phyloP scores from a whole-genome alignment of 805 yeast genomes.

The Saccharomycopsis amapae region DNA sequence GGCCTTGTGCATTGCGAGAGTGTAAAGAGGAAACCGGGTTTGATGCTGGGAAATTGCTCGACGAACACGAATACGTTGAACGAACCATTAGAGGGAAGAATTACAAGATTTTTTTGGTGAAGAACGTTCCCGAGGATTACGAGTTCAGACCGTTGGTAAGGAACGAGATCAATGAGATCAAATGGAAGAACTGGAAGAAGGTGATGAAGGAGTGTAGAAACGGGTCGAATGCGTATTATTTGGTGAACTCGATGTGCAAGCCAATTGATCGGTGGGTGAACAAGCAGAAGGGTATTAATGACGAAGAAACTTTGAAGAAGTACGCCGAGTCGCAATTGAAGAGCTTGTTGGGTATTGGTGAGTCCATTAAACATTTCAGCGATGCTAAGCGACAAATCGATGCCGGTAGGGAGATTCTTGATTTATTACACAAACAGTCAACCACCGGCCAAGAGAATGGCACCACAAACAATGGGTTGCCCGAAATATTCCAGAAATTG shows the following conservation, averaged over 20 bases:
- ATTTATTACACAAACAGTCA: slow-evolving; percentile 41
- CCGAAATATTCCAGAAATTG: slow-evolving; percentile 12
- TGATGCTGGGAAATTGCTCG: slow-evolving; percentile 62
- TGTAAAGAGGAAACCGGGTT: slow-evolving; percentile 91
- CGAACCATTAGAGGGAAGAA: slow-evolving; percentile 78
- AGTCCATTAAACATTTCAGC: slow-evolving; percentile 26
- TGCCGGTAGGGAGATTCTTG: slow-evolving; percentile 72
- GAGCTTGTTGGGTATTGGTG: slow-evolving; percentile 51
- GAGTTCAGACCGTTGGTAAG: slow-evolving; percentile 77
- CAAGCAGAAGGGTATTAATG: slow-evolving; percentile 39
- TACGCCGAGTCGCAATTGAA: slow-evolving; percentile 63
- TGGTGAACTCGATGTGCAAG: slow-evolving; percentile 43
- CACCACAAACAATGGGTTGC: slow-evolving; percentile 3
- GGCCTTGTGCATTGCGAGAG: slow-evolving; percentile 86
- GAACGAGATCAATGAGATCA: slow-evolving; percentile 77
- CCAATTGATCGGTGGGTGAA: slow-evolving; percentile 50
- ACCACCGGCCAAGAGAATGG: not conserved
- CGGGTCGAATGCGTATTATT: slow-evolving; percentile 29
- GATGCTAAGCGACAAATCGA: slow-evolving; percentile 34
- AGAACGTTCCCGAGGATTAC: slow-evolving; percentile 69
- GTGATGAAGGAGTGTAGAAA: slow-evolving; percentile 29
- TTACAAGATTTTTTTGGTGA: slow-evolving; percentile 71
- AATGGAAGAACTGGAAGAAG: slow-evolving; percentile 63
- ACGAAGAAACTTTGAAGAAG: slow-evolving; percentile 52
- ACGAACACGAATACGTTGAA: slow-evolving; percentile 69